Conservation (phyloP, 371 early-diverging fungal species). For the Mucor piriformis region DNA sequence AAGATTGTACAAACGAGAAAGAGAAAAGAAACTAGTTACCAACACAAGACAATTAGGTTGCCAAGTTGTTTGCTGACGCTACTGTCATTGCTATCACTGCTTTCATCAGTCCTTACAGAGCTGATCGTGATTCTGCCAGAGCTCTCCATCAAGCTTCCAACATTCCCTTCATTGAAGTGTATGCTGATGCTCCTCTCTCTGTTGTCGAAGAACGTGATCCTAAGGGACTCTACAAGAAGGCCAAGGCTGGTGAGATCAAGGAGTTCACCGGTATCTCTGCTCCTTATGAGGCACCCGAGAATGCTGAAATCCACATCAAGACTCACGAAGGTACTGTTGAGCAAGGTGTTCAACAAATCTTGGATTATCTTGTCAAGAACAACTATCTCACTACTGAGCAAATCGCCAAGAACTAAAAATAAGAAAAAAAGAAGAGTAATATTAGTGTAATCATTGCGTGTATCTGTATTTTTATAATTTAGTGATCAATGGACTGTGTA, state of each 20-base stretch:
- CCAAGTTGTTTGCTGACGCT: conserved; percentile 90
- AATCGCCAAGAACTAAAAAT: conserved; percentile 22
- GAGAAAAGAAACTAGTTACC: not conserved
- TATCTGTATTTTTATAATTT: too few relatives aligned
- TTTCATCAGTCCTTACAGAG: conserved; percentile 89
- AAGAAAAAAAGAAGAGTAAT: not conserved
- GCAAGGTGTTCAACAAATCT: conserved; percentile 59
- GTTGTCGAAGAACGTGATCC: conserved; percentile 93
- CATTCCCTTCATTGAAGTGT: conserved; percentile 84
- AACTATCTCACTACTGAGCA: conserved; percentile 29
- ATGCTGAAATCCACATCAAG: conserved; percentile 84
- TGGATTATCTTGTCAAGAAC: conserved; percentile 44
- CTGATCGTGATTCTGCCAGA: conserved; percentile 83
- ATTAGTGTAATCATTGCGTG: conserved; percentile 2
- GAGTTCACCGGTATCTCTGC: conserved; percentile 94
- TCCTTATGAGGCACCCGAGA: conserved; percentile 87
- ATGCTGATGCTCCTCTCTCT: conserved; percentile 83
- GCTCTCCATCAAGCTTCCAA: conserved; percentile 75
- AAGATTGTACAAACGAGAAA: not conserved
- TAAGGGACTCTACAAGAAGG: conserved; percentile 96
- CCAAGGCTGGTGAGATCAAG: conserved; percentile 90
- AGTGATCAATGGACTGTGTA: too few relatives aligned
- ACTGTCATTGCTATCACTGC: conserved; percentile 82
- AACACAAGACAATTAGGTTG: conserved; percentile 49
- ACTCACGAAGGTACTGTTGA: conserved; percentile 77